Percentiles rank a stretch among this genome's conserved stretches.
phyloP scores from a whole-genome alignment of 257 asterid species.

The Gynochthodes officinalis region DNA sequence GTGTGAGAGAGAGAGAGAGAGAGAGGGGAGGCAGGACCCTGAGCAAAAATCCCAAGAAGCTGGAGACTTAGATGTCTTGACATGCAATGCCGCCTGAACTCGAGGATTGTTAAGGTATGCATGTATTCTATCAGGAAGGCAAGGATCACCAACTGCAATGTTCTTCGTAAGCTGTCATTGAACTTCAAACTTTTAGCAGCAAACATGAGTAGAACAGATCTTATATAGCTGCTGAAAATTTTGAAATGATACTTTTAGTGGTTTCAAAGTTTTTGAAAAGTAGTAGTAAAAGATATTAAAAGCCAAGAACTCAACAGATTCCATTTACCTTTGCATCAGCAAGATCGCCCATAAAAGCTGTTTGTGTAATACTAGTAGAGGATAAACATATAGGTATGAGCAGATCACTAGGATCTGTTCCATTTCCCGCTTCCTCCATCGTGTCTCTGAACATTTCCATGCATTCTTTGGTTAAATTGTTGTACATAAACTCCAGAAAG shows the following conservation, averaged over 20 bases:
- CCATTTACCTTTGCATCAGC: slow-evolving; percentile 7
- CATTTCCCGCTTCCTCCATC: slow-evolving; percentile 18
- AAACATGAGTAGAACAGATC: background rate
- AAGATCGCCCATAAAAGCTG: slow-evolving; percentile 8
- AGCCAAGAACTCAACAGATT: background rate
- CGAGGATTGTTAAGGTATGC: slow-evolving; percentile 15
- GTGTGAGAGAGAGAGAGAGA: background rate
- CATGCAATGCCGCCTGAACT: slow-evolving; percentile 33
- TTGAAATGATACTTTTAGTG: background rate
- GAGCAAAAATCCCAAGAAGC: slow-evolving; percentile 20
- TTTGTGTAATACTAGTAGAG: slow-evolving; percentile 5
- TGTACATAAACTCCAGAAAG: slow-evolving; percentile 5
- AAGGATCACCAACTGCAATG: slow-evolving; percentile 12
- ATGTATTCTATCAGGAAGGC: slow-evolving; percentile 11
- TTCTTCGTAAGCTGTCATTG: slow-evolving; percentile 10
- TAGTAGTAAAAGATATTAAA: background rate
- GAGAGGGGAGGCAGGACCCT: slow-evolving; percentile 1
- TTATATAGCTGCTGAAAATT: background rate
- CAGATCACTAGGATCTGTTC: slow-evolving; percentile 12
- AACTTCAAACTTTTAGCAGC: background rate
- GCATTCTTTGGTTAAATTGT: slow-evolving; percentile 14
- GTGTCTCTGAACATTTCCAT: background rate
- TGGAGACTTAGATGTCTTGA: slow-evolving; percentile 12
- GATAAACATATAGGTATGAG: slow-evolving; percentile 19
- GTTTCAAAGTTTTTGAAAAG: background rate